A percentile compares a stretch with the other conserved stretches of the same genome.
phyloP scores from a whole-genome alignment of 23 red algal species.

The Agarophyton chilense region DNA sequence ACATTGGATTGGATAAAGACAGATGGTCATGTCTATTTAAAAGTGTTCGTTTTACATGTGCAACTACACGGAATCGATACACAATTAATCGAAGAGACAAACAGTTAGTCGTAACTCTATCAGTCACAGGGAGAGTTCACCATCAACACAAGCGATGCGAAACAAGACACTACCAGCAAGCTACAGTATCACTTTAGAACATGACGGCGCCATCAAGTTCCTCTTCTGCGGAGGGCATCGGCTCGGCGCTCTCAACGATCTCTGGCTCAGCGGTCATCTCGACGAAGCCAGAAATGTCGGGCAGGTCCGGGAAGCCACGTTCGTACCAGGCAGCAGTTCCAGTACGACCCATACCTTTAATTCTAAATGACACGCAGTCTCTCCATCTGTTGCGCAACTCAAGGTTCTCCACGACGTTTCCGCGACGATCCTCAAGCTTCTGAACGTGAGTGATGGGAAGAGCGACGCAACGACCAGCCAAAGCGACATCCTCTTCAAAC shows the following conservation, averaged over 20 bases:
- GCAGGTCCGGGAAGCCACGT: background rate
- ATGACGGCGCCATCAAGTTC: no score
- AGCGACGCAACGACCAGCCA: background rate
- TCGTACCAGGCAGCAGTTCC: background rate
- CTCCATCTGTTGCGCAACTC: background rate
- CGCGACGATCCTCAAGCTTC: background rate
- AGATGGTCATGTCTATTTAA: no score
- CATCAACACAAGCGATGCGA: no score
- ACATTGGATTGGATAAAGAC: no score
- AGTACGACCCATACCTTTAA: background rate
- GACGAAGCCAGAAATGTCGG: background rate
- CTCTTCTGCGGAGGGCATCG: background rate
- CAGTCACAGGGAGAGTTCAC: no score
- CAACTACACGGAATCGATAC: no score
- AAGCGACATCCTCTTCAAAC: background rate
- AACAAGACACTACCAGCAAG: no score
- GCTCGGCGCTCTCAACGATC: background rate
- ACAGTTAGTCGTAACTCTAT: no score
- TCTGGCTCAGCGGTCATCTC: background rate
- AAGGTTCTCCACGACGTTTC: background rate
- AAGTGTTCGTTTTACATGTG: no score
- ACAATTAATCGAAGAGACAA: no score
- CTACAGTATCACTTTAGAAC: no score
- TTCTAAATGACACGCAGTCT: slow-evolving; percentile 3
- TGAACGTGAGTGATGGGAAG: background rate